phyloP scores from a whole-genome alignment of 2,329 filamentous ascomycete species.

The Hypoxylon sp. region DNA sequence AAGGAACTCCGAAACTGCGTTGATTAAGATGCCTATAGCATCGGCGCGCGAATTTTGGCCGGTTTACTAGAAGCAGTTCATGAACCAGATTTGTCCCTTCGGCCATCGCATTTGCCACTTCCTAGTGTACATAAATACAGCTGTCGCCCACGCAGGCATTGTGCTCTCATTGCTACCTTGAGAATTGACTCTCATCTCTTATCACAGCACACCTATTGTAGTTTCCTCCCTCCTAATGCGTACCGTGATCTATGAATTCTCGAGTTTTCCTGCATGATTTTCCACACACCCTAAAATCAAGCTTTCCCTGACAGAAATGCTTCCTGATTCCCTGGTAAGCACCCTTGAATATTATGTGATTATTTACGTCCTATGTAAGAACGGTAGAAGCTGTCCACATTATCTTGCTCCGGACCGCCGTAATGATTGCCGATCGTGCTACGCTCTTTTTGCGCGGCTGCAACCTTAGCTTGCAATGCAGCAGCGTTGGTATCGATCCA shows the following conservation, averaged over 20 bases:
- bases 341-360: conserved; percentile 1
- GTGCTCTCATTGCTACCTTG: conserved; percentile 38
- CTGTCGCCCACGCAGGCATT: conserved; percentile 32
- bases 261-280: conserved; percentile 25
- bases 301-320: conserved; percentile 16
- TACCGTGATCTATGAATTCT: conserved; percentile 26
- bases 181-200: conserved; percentile 43
- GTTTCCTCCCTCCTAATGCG: conserved; percentile 18
- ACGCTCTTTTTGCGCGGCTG: conserved; percentile 83
- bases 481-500: conserved; percentile 91
- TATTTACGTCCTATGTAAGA: conserved; percentile 81
- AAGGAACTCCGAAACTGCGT: conserved; percentile 29
- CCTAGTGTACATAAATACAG: conserved; percentile 53
- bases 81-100: conserved; percentile 37
- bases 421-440: conserved; percentile 72
- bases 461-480: conserved; percentile 85
- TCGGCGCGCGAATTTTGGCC: conserved; percentile 24
- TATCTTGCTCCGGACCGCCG: conserved; percentile 75
- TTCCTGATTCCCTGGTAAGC: not conserved
- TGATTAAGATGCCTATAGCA: conserved; percentile 21
- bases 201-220: conserved; percentile 29
- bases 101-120: conserved; percentile 42
- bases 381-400: conserved; percentile 90
- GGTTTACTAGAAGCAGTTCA: conserved; percentile 23
- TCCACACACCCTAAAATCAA: conserved; percentile 26